phyloP scores from a whole-genome alignment of 139 green algal species.

The Micractinium conductrix region DNA sequence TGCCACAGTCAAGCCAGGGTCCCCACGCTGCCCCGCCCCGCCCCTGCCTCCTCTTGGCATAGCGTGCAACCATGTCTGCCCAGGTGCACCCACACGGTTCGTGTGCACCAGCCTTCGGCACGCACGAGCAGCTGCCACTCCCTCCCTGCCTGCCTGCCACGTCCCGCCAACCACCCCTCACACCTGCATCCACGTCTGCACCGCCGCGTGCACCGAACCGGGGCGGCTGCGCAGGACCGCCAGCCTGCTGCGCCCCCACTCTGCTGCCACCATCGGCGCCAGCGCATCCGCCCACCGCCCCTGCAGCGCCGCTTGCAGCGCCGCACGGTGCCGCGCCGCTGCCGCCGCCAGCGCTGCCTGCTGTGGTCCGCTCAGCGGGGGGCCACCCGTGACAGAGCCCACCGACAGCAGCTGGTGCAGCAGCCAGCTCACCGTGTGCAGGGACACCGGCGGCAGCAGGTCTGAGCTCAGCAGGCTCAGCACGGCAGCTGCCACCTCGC shows the following conservation, averaged over 20 bases:
- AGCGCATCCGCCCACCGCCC: conserved; percentile 84
- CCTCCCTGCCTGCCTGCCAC: too few species aligned
- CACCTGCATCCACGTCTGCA: conserved; percentile 63
- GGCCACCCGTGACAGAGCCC: conserved; percentile 12
- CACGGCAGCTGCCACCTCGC: conserved; percentile 54
- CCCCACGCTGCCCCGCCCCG: too few species aligned
- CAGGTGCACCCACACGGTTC: too few species aligned
- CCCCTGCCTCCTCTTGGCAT: too few species aligned
- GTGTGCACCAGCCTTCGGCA: too few species aligned
- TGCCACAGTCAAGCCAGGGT: too few species aligned
- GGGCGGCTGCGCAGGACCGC: conserved; percentile 36
- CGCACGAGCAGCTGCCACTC: background rate
- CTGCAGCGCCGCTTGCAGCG: conserved; percentile 52
- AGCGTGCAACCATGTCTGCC: too few species aligned
- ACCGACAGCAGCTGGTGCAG: conserved; percentile 61
- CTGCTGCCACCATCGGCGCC: conserved; percentile 60
- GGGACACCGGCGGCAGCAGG: conserved; percentile 56
- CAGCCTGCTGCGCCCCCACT: conserved; percentile 63
- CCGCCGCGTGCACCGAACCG: conserved; percentile 45
- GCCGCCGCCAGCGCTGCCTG: conserved; percentile 40
- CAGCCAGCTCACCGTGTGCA: conserved; percentile 62
- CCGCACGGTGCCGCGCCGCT: conserved; percentile 23
- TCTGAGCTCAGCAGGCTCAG: conserved; percentile 51
- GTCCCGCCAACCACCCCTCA: background rate
- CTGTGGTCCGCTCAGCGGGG: conserved; percentile 7